Evolutionary conservation across 2,329 filamentous ascomycete genomes (phyloP), one percentile per base, ranked within the genome.

Genomic region (Acephala macrosclerotiorum): DNA sequence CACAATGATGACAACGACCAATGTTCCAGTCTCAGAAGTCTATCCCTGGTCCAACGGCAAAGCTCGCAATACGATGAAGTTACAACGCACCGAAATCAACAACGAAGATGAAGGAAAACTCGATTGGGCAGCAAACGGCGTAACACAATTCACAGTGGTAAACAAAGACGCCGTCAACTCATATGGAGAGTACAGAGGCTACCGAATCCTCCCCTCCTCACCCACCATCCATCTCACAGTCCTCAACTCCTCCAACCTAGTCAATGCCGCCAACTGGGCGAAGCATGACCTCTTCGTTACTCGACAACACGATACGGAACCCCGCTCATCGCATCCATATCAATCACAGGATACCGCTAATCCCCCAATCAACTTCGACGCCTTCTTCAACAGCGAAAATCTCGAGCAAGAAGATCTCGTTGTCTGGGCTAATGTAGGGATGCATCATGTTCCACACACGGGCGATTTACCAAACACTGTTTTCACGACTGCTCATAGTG

Each of bases 371-470:
- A 77, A 86, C 68, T 87, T 87, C 67, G 73, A 74, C 42, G 78
- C 79, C 26, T 85, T 85, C 72, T 81, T 84, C 49, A 73, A 83
- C 65, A 77, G 77, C 58, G 80, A 83, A 71, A 75, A 65, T 14
- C 71, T 83, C 0, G 70, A 74, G 36, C 78, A 83, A 65, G 78
- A 81, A 71, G 81, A 82, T 45, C 22, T 70, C 16, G 83, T 86
- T 2, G 61, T 86, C 20, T 87, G 82, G 80, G 78, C 87, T 65
- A 87, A 84, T 65, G 70, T 84, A 18, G 85, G 85, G 22, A 87
- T 85, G 82, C 84, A 87, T 70, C 85, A 87, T 71, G 75, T 85
- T 18, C 82, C 85, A 11, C 80, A 84, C 69, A 82, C 83, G 1
- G 80, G 79, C n/a, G 83, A 85, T 68, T 72, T 86, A 18, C 84